Evolutionary conservation across 1,284 basidiomycete genomes (phyloP).

Genomic region (Sparassis latifolia): DNA sequence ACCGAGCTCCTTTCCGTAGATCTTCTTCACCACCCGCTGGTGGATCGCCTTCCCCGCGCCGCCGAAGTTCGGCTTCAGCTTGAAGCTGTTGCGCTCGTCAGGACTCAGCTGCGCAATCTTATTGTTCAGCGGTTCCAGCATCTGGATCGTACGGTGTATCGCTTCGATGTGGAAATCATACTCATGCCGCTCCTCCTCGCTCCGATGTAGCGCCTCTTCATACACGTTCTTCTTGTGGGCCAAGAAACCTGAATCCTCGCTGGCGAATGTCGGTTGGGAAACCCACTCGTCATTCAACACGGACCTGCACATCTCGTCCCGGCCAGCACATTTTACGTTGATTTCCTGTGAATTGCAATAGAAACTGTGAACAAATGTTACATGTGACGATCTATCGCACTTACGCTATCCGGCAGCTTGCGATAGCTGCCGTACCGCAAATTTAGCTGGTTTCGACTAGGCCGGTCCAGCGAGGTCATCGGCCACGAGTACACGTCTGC

Average conservation of each 20-base stretch:
- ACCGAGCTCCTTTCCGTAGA: conserved; percentile 87
- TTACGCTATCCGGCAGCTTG: conserved; percentile 71
- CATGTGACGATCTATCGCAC: conserved; percentile 22
- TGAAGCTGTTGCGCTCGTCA: conserved; percentile 82
- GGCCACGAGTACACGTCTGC: conserved; percentile 33
- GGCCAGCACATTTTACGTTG: conserved; percentile 85
- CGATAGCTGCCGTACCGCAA: conserved; percentile 83
- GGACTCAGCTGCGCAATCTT: conserved; percentile 79
- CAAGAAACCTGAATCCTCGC: conserved; percentile 88
- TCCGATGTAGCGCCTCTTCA: conserved; percentile 95
- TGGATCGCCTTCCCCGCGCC: conserved; percentile 91
- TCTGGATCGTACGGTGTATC: conserved; percentile 86
- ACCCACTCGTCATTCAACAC: conserved; percentile 98
- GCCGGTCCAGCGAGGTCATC: conserved; percentile 35
- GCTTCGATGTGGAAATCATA: conserved; percentile 99
- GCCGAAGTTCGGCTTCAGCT: conserved; percentile 87
- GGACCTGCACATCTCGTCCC: conserved; percentile 95
- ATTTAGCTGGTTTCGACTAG: conserved; percentile 52
- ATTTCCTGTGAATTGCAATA: conserved; percentile 52
- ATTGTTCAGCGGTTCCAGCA: conserved; percentile 89
- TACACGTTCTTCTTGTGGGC: conserved; percentile 94
- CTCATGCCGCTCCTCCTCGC: conserved; percentile 97
- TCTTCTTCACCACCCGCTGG: conserved; percentile 93
- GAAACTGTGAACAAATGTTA: neutral
- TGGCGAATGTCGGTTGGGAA: conserved; percentile 91